These are phyloP conservation scores for Henckelia pumila DNA, from an alignment of 257 asterid species.

Conservation along the genomic window DNA sequence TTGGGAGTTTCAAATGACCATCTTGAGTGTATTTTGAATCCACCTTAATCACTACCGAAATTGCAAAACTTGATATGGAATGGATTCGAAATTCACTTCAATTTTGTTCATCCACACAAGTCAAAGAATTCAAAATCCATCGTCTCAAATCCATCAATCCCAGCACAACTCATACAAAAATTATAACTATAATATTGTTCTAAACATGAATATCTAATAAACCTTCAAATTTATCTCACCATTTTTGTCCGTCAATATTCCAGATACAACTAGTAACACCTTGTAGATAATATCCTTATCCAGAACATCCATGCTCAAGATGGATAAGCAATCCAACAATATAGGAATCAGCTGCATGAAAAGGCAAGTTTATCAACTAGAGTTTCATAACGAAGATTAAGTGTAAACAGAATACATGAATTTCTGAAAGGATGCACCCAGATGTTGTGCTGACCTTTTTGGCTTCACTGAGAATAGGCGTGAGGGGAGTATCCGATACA, in stretches of 20 bases:
- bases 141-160: no score
- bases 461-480: slow-evolving; percentile 74
- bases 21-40: no score
- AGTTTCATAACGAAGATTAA: slow-evolving; percentile 9
- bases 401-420: slow-evolving; percentile 4
- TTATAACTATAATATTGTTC: slow-evolving; percentile 13
- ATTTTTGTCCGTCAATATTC: slow-evolving; percentile 64
- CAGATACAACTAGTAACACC: slow-evolving; percentile 68
- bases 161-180: background rate
- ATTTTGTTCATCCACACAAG: no score
- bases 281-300: slow-evolving; percentile 65
- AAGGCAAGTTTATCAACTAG: slow-evolving; percentile 27
- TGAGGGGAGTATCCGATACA: slow-evolving; percentile 66
- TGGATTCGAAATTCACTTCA: no score
- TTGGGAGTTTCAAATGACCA: no score
- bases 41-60: no score
- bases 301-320: slow-evolving; percentile 47
- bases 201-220: slow-evolving; percentile 13
- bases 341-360: slow-evolving; percentile 73
- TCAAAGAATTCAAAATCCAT: no score
- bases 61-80: no score
- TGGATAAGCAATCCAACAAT: slow-evolving; percentile 61
- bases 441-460: slow-evolving; percentile 51
- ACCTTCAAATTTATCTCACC: slow-evolving; percentile 45
- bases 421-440: slow-evolving; percentile 17